phyloP scores from a whole-genome alignment of 805 yeast species.

The Saturnispora diversa region DNA sequence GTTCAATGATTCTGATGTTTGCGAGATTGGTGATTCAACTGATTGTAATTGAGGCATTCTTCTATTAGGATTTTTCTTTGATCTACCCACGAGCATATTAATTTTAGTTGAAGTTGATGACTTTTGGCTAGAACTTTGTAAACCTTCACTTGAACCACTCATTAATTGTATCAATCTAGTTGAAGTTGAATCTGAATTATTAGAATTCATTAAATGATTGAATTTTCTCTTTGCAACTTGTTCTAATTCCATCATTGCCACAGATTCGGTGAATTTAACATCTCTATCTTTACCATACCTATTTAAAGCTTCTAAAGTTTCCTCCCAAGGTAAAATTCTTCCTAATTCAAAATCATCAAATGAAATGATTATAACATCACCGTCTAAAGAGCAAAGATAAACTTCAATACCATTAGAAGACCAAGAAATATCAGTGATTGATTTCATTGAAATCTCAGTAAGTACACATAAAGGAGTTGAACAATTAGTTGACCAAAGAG shows the following conservation, averaged over 20 bases:
- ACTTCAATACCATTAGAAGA: slow-evolving; percentile 67
- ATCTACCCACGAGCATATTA: slow-evolving; percentile 25
- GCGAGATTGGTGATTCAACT: too few species aligned
- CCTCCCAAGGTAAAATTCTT: slow-evolving; percentile 48
- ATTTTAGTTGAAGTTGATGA: slow-evolving; percentile 14
- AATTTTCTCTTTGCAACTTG: slow-evolving; percentile 39
- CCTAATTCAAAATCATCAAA: slow-evolving; percentile 66
- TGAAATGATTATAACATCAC: slow-evolving; percentile 58
- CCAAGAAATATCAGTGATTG: slow-evolving; percentile 90
- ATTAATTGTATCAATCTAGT: slow-evolving; percentile 36
- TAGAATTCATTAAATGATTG: slow-evolving; percentile 3
- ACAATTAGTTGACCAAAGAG: slow-evolving; percentile 75
- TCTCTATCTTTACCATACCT: slow-evolving; percentile 87
- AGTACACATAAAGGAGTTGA: slow-evolving; percentile 77
- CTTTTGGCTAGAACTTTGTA: slow-evolving; percentile 1
- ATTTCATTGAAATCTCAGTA: slow-evolving; percentile 61
- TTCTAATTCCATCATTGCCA: slow-evolving; percentile 68
- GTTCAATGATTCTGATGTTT: too few species aligned
- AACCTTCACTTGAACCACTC: slow-evolving; percentile 22
- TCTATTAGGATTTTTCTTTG: slow-evolving; percentile 28
- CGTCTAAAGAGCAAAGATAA: slow-evolving; percentile 79
- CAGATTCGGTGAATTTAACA: slow-evolving; percentile 79
- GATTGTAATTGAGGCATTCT: slow-evolving; percentile 17
- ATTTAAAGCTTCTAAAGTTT: slow-evolving; percentile 60
- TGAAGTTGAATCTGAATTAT: neutral